These are phyloP conservation scores for Fusarium temperatum DNA, from an alignment of 2,329 filamentous ascomycete species.

Conservation along the genomic window DNA sequence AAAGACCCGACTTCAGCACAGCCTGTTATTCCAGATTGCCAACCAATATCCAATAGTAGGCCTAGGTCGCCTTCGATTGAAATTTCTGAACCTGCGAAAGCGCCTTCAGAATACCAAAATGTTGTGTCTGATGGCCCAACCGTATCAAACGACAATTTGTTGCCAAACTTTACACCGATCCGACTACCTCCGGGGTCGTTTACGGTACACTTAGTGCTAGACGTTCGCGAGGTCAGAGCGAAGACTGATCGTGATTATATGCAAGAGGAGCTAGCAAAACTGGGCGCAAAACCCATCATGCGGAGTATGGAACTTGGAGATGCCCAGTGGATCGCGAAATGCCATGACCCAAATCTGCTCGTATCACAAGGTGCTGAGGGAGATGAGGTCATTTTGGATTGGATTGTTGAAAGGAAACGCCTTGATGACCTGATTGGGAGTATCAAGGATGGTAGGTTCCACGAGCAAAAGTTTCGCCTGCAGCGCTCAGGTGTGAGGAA, in stretches of 20 bases:
- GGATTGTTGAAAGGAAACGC: conserved; percentile 82
- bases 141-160: conserved; percentile 40
- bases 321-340: conserved; percentile 81
- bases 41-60: neutral
- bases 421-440: conserved; percentile 82
- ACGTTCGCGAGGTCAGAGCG: conserved; percentile 77
- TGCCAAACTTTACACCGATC: conserved; percentile 67
- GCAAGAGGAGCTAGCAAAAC: conserved; percentile 73
- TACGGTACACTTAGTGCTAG: conserved; percentile 76
- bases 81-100: conserved; percentile 5
- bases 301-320: conserved; percentile 78
- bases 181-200: conserved; percentile 71
- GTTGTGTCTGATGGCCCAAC: conserved; percentile 53
- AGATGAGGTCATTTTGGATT: conserved; percentile 78
- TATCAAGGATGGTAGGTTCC: conserved; percentile 84
- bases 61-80: conserved; percentile 32
- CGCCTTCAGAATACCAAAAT: conserved; percentile 46
- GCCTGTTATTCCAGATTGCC: neutral
- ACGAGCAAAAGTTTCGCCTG: conserved; percentile 85
- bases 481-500: conserved; percentile 77
- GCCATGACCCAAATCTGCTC: conserved; percentile 66
- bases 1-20: conserved; percentile 8
- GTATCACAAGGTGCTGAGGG: conserved; percentile 66
- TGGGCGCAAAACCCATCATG: conserved; percentile 71
- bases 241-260: conserved; percentile 81